Percentiles rank a stretch among this genome's conserved stretches.
phyloP scores from a whole-genome alignment of 2,329 filamentous ascomycete species.

The Simplicillium sp. region DNA sequence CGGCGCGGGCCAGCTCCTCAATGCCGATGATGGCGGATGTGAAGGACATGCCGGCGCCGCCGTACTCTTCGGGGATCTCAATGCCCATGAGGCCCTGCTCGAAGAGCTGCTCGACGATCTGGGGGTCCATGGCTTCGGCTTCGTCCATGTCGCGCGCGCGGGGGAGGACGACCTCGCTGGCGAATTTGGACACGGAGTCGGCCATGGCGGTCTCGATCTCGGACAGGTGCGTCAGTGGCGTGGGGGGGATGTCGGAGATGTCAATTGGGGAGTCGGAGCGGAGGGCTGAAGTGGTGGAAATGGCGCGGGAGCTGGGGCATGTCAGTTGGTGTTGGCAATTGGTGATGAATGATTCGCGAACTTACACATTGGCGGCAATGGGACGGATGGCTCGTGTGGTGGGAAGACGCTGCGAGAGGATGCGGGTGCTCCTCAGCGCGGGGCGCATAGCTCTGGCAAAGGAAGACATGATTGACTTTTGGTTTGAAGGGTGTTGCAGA shows the following conservation, averaged over 20 bases:
- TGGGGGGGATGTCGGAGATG: constrained; percentile 72
- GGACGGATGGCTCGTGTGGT: constrained; percentile 10
- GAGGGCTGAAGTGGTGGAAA: constrained; percentile 51
- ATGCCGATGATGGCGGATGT: constrained; percentile 93
- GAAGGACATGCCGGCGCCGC: constrained; percentile 98
- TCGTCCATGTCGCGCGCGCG: constrained; percentile 97
- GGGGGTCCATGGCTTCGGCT: constrained; percentile 83
- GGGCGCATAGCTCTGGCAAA: constrained; percentile 42
- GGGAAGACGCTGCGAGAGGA: constrained; percentile 19
- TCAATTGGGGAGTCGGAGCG: constrained; percentile 37
- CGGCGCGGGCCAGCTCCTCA: constrained; percentile 88
- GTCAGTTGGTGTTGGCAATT: constrained; percentile 1
- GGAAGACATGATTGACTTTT: constrained; percentile 33
- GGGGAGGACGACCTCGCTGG: constrained; percentile 77
- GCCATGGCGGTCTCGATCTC: constrained; percentile 85
- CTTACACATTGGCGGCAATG: constrained; percentile 17
- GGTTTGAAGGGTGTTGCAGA: not conserved
- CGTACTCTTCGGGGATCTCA: constrained; percentile 95
- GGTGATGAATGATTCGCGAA: not conserved
- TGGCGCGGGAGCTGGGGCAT: constrained; percentile 31
- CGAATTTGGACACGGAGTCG: constrained; percentile 85
- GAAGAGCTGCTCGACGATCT: constrained; percentile 84
- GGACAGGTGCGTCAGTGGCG: constrained; percentile 85
- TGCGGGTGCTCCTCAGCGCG: constrained; percentile 35
- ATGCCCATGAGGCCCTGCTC: constrained; percentile 97